Evolutionary conservation across 768 basidiomycete genomes (phyloP), one percentile per base, ranked within the genome.

Genomic region (Lactarius indigo): DNA sequence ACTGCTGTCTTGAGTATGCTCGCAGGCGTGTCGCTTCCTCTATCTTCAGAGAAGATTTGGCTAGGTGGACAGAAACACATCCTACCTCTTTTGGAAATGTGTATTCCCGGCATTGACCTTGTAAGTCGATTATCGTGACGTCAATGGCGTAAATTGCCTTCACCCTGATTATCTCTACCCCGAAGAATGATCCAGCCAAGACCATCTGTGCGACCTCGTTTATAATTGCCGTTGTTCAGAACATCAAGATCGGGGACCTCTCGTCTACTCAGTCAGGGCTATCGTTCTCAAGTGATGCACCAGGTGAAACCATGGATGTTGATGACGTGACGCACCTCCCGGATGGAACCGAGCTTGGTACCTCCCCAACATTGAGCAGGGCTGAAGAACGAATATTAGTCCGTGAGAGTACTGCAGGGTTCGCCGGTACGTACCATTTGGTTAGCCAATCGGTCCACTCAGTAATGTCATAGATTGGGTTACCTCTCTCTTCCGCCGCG

Each of bases 71-170:
- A 94, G 75, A 92, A 92, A 74, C 91, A 96, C 73, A 78, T 98
- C 47, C 79, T 94, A 5, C 92, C 94, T 17, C 81, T 98, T 35
- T 84, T 98, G 57, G 94, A 96, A 71, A 79, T 97, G 54, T 92
- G 89, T 66, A 79, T 97, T 33, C 95, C 96, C 13, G 96, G 96
- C 13, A 94, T 98, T 65, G 96, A 98, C 78, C 80, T 93, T 64
- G 90, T 91, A 66, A 66, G 87, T 74, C 17, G 20, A 37, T 66
- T 59, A 5, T 28, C 55, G 64, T 35, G 47, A 13, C 20, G 23
- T 26, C 23, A 39, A 37, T 63, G 1, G 62, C 12, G 28, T 12
- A 28, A 41, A 37, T 61, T 1, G 62, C 12, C 33, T 10, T 23
- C 23, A 28, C 23, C 50, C 44, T 57, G 57, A 54, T 35, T 26